phyloP scores from a whole-genome alignment of 2,329 filamentous ascomycete species.

The Capronia epimyces region DNA sequence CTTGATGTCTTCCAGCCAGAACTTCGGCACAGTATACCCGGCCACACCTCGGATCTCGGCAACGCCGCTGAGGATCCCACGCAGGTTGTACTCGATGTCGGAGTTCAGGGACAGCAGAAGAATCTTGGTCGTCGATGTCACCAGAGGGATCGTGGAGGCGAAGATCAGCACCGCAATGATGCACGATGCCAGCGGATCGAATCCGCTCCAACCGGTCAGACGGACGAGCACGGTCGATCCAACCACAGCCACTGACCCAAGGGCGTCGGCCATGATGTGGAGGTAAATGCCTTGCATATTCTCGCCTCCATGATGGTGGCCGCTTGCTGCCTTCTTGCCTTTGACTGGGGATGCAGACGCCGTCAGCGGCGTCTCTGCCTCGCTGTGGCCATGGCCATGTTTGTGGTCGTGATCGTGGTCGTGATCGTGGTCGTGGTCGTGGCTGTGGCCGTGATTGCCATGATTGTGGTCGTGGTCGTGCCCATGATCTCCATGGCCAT shows the following conservation, averaged over 20 bases:
- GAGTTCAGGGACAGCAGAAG: conserved; percentile 80
- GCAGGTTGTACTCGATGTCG: conserved; percentile 78
- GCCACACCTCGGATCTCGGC: conserved; percentile 76
- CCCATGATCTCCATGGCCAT: conserved; percentile 41
- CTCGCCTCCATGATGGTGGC: conserved; percentile 71
- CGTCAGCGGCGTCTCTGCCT: conserved; percentile 17
- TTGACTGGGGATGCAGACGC: conserved; percentile 31
- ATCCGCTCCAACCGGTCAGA: conserved; percentile 83
- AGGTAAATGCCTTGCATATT: conserved; percentile 98
- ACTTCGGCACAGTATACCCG: conserved; percentile 78
- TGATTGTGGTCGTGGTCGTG: conserved; percentile 41
- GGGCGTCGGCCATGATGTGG: conserved; percentile 88
- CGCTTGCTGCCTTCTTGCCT: conserved; percentile 28
- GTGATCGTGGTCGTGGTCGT: conserved; percentile 27
- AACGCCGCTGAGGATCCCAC: conserved; percentile 79
- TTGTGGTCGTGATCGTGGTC: conserved; percentile 36
- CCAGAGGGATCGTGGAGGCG: conserved; percentile 81
- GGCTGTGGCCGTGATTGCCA: conserved; percentile 33
- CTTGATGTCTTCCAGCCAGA: conserved; percentile 67
- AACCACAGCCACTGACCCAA: conserved; percentile 91
- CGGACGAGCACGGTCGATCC: conserved; percentile 83
- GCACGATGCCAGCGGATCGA: conserved; percentile 90
- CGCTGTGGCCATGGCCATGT: conserved; percentile 36
- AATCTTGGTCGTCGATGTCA: conserved; percentile 74
- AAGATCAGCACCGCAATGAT: conserved; percentile 92